Evolutionary conservation across 2,329 filamentous ascomycete genomes (phyloP), one percentile per base, ranked within the genome.

Genomic region (Atkinsonella hypoxylon): DNA sequence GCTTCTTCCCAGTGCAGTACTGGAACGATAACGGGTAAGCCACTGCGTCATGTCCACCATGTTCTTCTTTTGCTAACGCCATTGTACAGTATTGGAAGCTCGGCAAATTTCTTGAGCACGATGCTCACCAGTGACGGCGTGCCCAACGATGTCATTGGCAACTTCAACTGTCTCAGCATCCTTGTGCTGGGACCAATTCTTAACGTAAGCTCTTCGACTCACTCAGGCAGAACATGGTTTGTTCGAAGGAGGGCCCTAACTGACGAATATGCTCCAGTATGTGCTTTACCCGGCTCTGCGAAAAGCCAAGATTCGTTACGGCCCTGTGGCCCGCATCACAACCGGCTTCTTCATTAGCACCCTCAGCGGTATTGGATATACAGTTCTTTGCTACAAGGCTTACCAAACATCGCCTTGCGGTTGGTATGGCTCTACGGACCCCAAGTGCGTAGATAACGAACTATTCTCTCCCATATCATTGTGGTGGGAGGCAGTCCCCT

Each of bases 101-200:
- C 64, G 2, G 52, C 55, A 47, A 68, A 61, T 55, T 68, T 66
- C 53, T 67, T 69, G 51, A 66, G 61, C 13, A 70, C 66, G 1
- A 63, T 67, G 52, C 73, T 75, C 65, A 69, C 64, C 8, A 65
- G 64, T n/a, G 62, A 74, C 49, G 73, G 75, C 11, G 72, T 74
- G 0, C 76, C 76, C 8, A 85, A 84, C 59, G 82, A 85, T 59
- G 64, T 84, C 9, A 65, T 85, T 26, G 66, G 70, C 49, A 77
- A 81, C 61, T 69, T 83, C 53, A 79, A 83, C 57, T 74, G 79
- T 0, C 64, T 84, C 38, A 70, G 74, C 26, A 77, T 82, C 53
- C 74, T 85, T 53, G 64, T 83, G 4, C 45, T 62, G n/a, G 61
- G 61, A 0, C 61, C 61, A 3, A 42, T 63, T 39, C 56, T 64